phyloP scores from a whole-genome alignment of 768 basidiomycete genomes.

The Lactifluus rugatus region DNA sequence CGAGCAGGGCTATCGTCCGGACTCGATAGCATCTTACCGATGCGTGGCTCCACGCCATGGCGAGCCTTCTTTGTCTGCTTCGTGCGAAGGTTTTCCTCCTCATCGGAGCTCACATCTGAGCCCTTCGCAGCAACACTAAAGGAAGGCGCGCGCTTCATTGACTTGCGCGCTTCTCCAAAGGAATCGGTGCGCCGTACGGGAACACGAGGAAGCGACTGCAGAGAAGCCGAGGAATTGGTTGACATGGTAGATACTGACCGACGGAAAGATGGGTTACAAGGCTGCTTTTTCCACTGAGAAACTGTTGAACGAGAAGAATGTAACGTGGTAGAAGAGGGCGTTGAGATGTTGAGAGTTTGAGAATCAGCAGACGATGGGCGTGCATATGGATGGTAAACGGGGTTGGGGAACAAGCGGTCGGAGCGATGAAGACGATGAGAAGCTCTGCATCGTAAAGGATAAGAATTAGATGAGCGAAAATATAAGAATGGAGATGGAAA shows the following conservation, averaged over 20 bases:
- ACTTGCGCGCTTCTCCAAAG: conserved; percentile 6
- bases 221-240: conserved; percentile 15
- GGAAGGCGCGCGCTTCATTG: conserved; percentile 19
- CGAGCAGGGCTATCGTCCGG: neutral
- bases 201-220: conserved; percentile 10
- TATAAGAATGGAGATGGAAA: conserved; percentile 19
- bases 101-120: conserved; percentile 12
- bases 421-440: conserved; percentile 26
- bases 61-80: conserved; percentile 17
- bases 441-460: conserved; percentile 11
- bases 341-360: conserved; percentile 27
- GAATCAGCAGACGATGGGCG: conserved; percentile 46
- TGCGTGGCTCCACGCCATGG: conserved; percentile 4
- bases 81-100: conserved; percentile 15
- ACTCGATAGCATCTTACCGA: conserved; percentile 1
- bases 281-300: conserved; percentile 11
- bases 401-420: conserved; percentile 43
- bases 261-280: conserved; percentile 4
- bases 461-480: neutral
- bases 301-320: conserved; percentile 11
- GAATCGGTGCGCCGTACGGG: conserved; percentile 15
- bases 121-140: conserved; percentile 12
- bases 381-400: conserved; percentile 44
- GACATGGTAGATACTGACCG: conserved; percentile 15
- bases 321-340: conserved; percentile 19